Percentiles rank a stretch among this genome's conserved stretches.
phyloP scores from a whole-genome alignment of 441 rosid genomes.

The Mallotus repandus region DNA sequence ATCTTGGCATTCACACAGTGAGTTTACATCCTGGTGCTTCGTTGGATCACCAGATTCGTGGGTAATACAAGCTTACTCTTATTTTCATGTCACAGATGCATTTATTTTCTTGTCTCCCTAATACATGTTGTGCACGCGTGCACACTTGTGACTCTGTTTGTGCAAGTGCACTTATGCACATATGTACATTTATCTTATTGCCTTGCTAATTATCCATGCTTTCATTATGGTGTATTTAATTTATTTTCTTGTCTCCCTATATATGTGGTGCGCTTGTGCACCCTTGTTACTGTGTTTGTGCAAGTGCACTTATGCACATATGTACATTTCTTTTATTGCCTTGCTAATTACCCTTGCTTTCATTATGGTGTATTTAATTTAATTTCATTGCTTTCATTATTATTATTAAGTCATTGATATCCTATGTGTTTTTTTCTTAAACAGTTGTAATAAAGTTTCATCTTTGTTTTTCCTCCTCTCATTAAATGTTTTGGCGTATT shows the following conservation, averaged over 20 bases:
- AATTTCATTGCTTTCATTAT: neutral
- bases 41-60: constrained; percentile 73
- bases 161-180: neutral
- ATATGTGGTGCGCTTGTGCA: neutral
- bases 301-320: neutral
- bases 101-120: neutral
- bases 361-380: neutral
- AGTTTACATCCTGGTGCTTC: constrained; percentile 77
- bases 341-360: neutral
- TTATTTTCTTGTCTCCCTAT: neutral
- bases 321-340: neutral
- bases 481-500: constrained; percentile 17
- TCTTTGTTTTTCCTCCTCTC: constrained; percentile 3
- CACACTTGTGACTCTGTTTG: neutral
- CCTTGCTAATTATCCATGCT: neutral
- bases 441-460: neutral
- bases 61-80: constrained; percentile 40
- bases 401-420: constrained; percentile 5
- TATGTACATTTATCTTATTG: neutral
- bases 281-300: neutral
- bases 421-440: neutral
- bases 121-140: neutral
- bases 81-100: neutral
- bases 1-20: constrained; percentile 79
- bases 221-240: neutral